Percentiles rank a stretch among this genome's conserved stretches.
Conservation (phyloP, 768 basidiomycete genomes). For the Boletales sp. region DNA sequence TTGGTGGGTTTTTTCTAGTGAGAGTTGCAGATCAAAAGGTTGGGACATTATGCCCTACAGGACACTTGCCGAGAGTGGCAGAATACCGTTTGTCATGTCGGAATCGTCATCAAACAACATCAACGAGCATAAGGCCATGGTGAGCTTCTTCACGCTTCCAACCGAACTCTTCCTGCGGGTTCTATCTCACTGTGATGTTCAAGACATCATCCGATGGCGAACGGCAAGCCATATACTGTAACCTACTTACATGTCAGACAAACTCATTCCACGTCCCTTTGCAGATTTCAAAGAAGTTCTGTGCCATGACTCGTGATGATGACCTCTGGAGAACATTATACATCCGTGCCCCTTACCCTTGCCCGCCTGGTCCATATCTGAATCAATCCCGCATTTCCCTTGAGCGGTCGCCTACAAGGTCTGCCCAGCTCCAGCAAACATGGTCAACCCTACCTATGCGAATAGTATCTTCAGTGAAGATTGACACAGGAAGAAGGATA, state of each 20-base stretch:
- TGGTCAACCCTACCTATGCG: slow-evolving; percentile 4
- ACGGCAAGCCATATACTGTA: not conserved
- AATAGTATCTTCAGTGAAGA: not conserved
- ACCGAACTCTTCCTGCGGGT: not conserved
- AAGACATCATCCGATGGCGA: not conserved
- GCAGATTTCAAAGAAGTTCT: slow-evolving; percentile 7
- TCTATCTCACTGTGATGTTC: not conserved
- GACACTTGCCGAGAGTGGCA: no score
- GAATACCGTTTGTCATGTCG: no score
- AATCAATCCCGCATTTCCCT: slow-evolving; percentile 4
- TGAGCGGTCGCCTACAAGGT: not conserved
- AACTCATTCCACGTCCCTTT: no score
- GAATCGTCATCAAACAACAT: no score
- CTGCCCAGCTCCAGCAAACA: not conserved
- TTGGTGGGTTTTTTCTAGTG: no score
- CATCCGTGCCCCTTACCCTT: not conserved
- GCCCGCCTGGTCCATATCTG: slow-evolving; percentile 8
- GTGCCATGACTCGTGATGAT: not conserved
- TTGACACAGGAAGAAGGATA: not conserved
- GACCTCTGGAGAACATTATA: slow-evolving; percentile 10
- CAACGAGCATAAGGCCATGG: no score
- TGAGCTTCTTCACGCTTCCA: not conserved
- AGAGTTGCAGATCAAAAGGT: no score
- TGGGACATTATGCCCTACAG: no score
- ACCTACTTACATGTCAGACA: no score